Evolutionary conservation across 768 basidiomycete species (phyloP).

Genomic region (Podaxis sp.): DNA sequence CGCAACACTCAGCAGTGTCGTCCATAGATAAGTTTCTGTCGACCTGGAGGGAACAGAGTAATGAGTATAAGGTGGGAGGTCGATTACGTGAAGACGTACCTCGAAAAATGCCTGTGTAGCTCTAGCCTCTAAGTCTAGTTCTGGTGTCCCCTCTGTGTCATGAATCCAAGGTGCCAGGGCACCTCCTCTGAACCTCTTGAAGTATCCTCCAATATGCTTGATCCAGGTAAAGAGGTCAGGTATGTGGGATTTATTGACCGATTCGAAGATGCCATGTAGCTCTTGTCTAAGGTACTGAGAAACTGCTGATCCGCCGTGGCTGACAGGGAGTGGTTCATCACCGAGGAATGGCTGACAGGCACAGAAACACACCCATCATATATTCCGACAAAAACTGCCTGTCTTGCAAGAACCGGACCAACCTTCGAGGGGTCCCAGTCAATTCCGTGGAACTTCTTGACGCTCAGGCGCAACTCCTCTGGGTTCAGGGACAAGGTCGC

Average conservation of each 20-base stretch:
- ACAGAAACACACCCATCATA: constrained; percentile 73
- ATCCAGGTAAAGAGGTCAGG: constrained; percentile 76
- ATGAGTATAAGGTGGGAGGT: background rate
- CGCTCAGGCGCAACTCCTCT: constrained; percentile 61
- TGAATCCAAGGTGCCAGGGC: constrained; percentile 66
- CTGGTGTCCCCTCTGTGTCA: constrained; percentile 24
- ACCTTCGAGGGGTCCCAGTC: constrained; percentile 68
- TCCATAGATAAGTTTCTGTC: constrained; percentile 72
- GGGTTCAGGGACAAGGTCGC: constrained; percentile 72
- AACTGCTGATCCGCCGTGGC: constrained; percentile 89
- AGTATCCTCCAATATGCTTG: constrained; percentile 84
- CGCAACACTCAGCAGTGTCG: constrained; percentile 67
- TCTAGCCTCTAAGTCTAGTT: constrained; percentile 77
- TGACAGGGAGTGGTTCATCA: constrained; percentile 24
- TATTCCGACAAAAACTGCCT: constrained; percentile 84
- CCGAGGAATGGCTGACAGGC: background rate
- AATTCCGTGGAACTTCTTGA: constrained; percentile 56
- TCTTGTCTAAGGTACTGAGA: constrained; percentile 83
- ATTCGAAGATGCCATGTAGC: constrained; percentile 81
- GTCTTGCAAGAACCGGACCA: constrained; percentile 55
- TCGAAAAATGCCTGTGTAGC: constrained; percentile 85
- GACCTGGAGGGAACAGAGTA: constrained; percentile 38
- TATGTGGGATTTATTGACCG: constrained; percentile 63
- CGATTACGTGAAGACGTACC: constrained; percentile 36
- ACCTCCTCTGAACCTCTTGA: constrained; percentile 84